Base-by-base conservation (phyloP, 805 yeast species). In the Starmerella sp. region DNA sequence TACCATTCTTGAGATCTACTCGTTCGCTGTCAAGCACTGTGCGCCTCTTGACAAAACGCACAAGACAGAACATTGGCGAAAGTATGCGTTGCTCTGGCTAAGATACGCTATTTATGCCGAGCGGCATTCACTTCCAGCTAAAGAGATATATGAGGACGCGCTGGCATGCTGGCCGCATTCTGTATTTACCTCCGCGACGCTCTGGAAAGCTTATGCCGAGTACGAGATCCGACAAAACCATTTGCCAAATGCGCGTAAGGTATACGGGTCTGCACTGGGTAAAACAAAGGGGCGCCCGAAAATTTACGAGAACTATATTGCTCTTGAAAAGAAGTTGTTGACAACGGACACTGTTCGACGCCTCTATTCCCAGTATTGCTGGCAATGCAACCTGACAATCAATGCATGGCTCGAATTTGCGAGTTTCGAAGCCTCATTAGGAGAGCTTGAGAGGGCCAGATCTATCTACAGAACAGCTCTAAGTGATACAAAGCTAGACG, bases 291-390 rank as follows among this genome's bases (percentile, higher is more conserved):
- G 52, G 5, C 32, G 61, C 39, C 71, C 69, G 1, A 79, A 78
- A 52, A 67, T 86, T 0, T 81, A 83, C 64, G 72, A 71, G 57
- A 74, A 73, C 57, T 93, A 93, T 68, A 82, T 91, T 48, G 72
- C 70, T 1, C 60, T 89, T 37, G 97, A 91, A 65, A 72, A 71
- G 39, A 71, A 74, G 52, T 66, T 90, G 47, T 85, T 84, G 38
- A 93, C 89, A 62, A 85, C 85, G 73, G 95, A 84, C 57, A 70
- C 96, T 37, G 89, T 84, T 7, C 71, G 97, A 35, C 80, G 72
- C 65, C 64, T 93, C 3, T 88, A 80, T 65, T 86, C 82, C 59
- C 82, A 79, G 63, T 78, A 77, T 70, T 59, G 86, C n/a, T 83
- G 80, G 59, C 60, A 65, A 1, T 75, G 71, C 59, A 75, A 82